Evolutionary conservation across 306 rosid genomes (phyloP).

Genomic region (Phaseolus lunatus): DNA sequence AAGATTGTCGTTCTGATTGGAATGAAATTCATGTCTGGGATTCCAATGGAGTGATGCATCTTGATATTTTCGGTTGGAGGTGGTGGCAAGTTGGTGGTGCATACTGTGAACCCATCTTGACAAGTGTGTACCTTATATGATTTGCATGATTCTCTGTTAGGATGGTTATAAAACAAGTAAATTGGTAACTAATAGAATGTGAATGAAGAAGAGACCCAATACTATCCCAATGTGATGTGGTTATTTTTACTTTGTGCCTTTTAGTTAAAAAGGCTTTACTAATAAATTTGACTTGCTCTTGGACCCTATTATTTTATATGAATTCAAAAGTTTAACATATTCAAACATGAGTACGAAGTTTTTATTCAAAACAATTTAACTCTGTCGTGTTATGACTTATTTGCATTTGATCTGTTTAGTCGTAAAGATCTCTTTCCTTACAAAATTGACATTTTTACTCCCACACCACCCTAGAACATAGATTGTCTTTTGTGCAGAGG

Average conservation of each 20-base stretch:
- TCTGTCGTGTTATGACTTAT: not conserved
- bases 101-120: not conserved
- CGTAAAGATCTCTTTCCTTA: not conserved
- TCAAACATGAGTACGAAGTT: not conserved
- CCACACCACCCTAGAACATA: no score
- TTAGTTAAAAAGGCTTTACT: not conserved
- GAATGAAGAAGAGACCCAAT: constrained; percentile 18
- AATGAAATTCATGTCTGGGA: constrained; percentile 20
- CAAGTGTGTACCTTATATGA: not conserved
- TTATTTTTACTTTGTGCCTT: constrained; percentile 15
- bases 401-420: constrained; percentile 17
- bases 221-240: not conserved
- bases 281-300: constrained; percentile 1
- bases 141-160: not conserved
- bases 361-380: not conserved
- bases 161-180: not conserved
- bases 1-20: constrained; percentile 25
- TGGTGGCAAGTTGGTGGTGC: constrained; percentile 1
- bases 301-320: not conserved
- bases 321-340: constrained; percentile 10
- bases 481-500: not conserved
- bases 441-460: not conserved
- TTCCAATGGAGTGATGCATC: constrained; percentile 3
- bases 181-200: not conserved
- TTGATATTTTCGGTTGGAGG: constrained; percentile 24